Conservation (phyloP, 2,329 filamentous ascomycete genomes). For the Fusarium duplospermum region DNA sequence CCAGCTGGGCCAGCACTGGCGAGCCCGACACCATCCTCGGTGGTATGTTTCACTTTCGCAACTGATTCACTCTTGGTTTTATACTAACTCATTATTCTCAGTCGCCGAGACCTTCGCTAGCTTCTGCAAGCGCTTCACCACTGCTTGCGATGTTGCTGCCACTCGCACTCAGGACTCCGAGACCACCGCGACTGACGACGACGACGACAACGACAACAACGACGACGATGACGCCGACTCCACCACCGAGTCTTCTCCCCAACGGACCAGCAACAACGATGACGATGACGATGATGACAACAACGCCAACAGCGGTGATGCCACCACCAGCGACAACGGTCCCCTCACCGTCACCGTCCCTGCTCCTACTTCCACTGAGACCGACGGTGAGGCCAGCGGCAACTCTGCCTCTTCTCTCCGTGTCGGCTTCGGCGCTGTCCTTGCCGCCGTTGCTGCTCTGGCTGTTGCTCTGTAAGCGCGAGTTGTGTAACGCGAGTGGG, state of each 20-base stretch:
- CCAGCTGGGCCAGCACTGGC: constrained; percentile 45
- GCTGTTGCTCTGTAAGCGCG: constrained; percentile 39
- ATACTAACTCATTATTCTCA: constrained; percentile 30
- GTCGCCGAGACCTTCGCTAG: constrained; percentile 46
- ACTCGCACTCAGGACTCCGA: constrained; percentile 19
- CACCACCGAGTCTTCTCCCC: constrained; percentile 13
- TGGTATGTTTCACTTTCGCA: constrained; percentile 29
- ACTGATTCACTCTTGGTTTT: background rate
- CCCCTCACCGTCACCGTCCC: constrained; percentile 40
- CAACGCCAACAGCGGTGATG: background rate
- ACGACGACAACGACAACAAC: constrained; percentile 15
- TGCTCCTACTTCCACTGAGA: constrained; percentile 15
- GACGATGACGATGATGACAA: background rate
- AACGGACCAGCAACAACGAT: constrained; percentile 4
- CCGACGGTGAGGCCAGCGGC: constrained; percentile 17
- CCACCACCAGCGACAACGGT: constrained; percentile 11
- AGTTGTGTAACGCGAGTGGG: background rate
- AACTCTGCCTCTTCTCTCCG: constrained; percentile 35
- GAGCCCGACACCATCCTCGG: constrained; percentile 41
- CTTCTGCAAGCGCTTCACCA: constrained; percentile 46
- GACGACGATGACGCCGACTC: constrained; percentile 11
- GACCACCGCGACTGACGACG: constrained; percentile 4
- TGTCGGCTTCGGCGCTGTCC: constrained; percentile 34
- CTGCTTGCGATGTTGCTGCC: constrained; percentile 39
- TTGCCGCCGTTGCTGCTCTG: constrained; percentile 38